Percentiles rank a stretch among this genome's conserved stretches.
Conservation (phyloP, 768 basidiomycete species). For the Leccinum barrowsii region DNA sequence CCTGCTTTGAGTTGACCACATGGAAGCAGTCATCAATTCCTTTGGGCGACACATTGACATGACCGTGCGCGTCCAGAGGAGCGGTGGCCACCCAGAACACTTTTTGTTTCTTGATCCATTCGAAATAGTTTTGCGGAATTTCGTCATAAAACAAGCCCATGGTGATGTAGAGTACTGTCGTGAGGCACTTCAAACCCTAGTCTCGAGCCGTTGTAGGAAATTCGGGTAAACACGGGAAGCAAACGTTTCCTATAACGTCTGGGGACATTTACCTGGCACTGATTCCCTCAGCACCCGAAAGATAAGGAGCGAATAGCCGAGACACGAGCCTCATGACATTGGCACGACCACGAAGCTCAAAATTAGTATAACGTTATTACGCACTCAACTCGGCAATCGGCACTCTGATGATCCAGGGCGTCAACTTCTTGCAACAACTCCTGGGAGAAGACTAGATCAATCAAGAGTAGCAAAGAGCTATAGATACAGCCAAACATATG, state of each 20-base stretch:
- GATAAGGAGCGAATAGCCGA: no score
- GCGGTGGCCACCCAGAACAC: slow-evolving; percentile 73
- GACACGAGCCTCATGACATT: no score
- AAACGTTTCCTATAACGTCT: no score
- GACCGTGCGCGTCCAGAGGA: slow-evolving; percentile 53
- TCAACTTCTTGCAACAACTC: no score
- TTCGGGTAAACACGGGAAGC: no score
- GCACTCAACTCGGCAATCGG: neutral
- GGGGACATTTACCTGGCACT: no score
- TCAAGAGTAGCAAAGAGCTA: neutral
- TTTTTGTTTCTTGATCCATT: slow-evolving; percentile 61
- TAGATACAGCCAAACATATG: no score
- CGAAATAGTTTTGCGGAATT: slow-evolving; percentile 50
- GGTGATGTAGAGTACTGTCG: neutral
- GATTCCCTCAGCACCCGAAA: no score
- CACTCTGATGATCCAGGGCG: neutral
- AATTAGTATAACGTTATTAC: no score
- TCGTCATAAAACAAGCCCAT: slow-evolving; percentile 62
- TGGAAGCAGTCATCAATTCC: slow-evolving; percentile 64
- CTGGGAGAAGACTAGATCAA: no score
- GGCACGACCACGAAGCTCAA: no score
- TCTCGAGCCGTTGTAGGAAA: no score
- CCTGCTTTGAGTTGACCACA: slow-evolving; percentile 47
- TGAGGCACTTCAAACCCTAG: neutral
- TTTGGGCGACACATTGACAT: slow-evolving; percentile 69